Evolutionary conservation across 352 stramenopile genomes (phyloP), one percentile per base, ranked within the genome.

Genomic region (Phytophthora sojae): DNA sequence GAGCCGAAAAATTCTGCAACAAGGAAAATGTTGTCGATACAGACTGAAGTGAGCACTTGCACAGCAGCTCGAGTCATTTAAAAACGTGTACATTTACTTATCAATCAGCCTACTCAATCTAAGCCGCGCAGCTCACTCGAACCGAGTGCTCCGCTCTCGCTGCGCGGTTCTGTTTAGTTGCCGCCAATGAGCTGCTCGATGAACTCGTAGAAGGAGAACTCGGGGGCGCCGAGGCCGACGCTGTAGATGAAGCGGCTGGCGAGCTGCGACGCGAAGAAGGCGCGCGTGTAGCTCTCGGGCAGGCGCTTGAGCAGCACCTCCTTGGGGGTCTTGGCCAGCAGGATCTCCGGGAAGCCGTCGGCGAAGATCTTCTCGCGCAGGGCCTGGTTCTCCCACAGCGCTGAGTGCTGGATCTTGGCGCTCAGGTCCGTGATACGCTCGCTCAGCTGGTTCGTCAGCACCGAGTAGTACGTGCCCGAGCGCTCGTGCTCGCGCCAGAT

Each of bases 181-280:
- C 56, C 63, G 49, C 72, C 67, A 62, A 76, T 83, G 57, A 95
- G 82, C 45, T 77, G 73, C 57, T 94, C 67, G 26, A 94, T 86
- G 57, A 94, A 96, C 77, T 96, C 88, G 79, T 94, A 96, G 78
- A 96, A 96, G 29, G 86, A 86, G 42, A 94, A 96, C 71, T 96
- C 88, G 8, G 85, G 87, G 8, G 83, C 84, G 56, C 76, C 81
- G 30, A 94, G 73, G 8, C 86, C 86, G 37, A 87, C 84, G 21
- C 77, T 82, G 77, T 96, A 96, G 29, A 96, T 86, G 76, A 94
- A 94, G 58, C 86, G 86, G 54, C 83, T 92, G 6, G 88, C 86
- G 35, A 96, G 75, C 74, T 96, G 87, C 63, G 85, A 94, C 19
- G 85, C 86, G 54, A 96, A 96, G 59, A 96, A 82, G 7, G 88